Evolutionary conservation across 345 rosid species (phyloP).

Genomic region (Cardiospermum halicacabum): DNA sequence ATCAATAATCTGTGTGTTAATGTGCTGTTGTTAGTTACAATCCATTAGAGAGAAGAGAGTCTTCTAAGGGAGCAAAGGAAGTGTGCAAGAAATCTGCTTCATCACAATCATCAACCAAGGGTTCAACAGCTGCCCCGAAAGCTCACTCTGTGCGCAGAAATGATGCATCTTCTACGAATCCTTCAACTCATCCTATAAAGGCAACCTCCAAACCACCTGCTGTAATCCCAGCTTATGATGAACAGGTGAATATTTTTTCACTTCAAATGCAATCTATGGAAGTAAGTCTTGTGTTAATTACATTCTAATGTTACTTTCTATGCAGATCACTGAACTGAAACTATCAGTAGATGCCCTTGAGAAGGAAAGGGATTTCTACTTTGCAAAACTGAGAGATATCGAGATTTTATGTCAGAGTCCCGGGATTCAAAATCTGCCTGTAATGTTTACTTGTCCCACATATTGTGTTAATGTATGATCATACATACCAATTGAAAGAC

Average conservation of each 20-base stretch:
- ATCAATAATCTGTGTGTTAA: background rate
- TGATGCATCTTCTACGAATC: conserved; percentile 40
- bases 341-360: conserved; percentile 90
- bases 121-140: conserved; percentile 49
- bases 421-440: conserved; percentile 58
- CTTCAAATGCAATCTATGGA: conserved; percentile 1
- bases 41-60: conserved; percentile 85
- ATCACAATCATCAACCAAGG: conserved; percentile 56
- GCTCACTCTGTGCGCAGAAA: conserved; percentile 59
- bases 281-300: background rate
- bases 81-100: conserved; percentile 58
- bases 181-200: conserved; percentile 47
- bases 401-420: conserved; percentile 83
- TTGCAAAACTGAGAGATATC: conserved; percentile 80
- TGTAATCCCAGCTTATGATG: conserved; percentile 65
- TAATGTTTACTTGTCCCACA: conserved; percentile 21
- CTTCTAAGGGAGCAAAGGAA: conserved; percentile 91
- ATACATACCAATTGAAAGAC: background rate
- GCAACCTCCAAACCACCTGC: conserved; percentile 44
- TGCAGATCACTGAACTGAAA: conserved; percentile 91
- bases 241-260: conserved; percentile 43
- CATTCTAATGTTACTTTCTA: conserved; percentile 11
- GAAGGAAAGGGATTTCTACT: conserved; percentile 96
- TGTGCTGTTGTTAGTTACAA: conserved; percentile 52
- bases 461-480: background rate